Evolutionary conservation across 192 early-diverging fungal genomes (phyloP).

Genomic region (Coemansia sp.): DNA sequence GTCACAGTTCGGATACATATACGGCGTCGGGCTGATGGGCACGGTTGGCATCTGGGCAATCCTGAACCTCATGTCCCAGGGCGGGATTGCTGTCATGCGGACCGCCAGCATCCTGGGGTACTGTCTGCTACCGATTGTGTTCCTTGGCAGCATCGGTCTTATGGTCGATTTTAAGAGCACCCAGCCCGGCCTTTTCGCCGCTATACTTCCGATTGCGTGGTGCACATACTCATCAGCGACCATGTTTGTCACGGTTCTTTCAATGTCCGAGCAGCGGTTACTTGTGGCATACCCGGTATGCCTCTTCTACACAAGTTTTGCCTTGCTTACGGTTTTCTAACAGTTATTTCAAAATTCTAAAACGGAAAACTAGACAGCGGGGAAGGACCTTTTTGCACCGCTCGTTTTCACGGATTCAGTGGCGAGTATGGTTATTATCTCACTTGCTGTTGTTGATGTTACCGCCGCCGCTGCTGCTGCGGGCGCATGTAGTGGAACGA

Average conservation of each 20-base stretch:
- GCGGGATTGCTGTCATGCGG: conserved; percentile 81
- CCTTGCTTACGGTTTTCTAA: conserved; percentile 89
- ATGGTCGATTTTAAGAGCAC: conserved; percentile 70
- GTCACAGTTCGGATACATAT: conserved; percentile 97
- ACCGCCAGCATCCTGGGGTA: conserved; percentile 97
- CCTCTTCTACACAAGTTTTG: conserved; percentile 92
- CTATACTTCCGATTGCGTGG: conserved; percentile 81
- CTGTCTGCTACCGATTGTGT: conserved; percentile 93
- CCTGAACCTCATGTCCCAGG: conserved; percentile 92
- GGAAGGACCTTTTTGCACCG: neutral
- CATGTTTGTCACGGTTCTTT: conserved; percentile 93
- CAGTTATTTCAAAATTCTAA: too few species aligned
- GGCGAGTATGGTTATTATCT: conserved; percentile 3
- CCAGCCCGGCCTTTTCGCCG: conserved; percentile 62
- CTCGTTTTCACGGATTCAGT: conserved; percentile 17
- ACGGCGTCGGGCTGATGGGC: conserved; percentile 90
- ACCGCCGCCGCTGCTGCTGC: conserved; percentile 21
- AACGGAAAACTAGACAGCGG: neutral
- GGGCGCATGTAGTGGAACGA: conserved; percentile 29
- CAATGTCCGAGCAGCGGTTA: conserved; percentile 90
- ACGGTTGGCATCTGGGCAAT: conserved; percentile 83
- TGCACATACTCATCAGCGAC: conserved; percentile 91
- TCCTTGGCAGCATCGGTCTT: conserved; percentile 78
- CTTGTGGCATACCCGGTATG: conserved; percentile 94
- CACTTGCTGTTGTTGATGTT: too few species aligned